Conservation (phyloP, 139 green algal species). For the Chlamydomonas sphaeroides region DNA sequence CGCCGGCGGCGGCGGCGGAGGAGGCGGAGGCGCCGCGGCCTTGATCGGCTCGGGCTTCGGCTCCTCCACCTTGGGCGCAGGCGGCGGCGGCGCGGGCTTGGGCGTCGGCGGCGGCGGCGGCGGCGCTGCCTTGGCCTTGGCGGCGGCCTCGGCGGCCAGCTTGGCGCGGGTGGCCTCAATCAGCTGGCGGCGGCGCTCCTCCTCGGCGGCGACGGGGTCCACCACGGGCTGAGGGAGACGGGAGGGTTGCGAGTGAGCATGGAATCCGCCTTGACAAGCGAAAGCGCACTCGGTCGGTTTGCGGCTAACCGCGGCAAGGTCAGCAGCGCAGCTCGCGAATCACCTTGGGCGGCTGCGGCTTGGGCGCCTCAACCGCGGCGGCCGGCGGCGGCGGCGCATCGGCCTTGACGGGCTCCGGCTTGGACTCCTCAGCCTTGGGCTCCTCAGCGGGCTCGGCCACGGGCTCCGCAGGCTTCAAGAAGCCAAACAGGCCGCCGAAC, state of each 20-base stretch:
- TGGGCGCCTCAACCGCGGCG: too few species aligned
- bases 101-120: neutral
- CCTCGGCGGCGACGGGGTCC: neutral
- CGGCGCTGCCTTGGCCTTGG: neutral
- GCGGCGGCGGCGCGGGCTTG: neutral
- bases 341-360: too few species aligned
- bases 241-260: too few species aligned
- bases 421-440: too few species aligned
- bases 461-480: neutral
- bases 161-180: constrained; percentile 14
- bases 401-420: too few species aligned
- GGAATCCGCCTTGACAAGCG: too few species aligned
- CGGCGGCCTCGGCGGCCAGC: constrained; percentile 1
- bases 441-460: too few species aligned
- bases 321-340: too few species aligned
- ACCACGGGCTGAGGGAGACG: too few species aligned
- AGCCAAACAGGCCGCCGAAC: neutral
- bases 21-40: neutral
- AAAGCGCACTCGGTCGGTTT: too few species aligned
- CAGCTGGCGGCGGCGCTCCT: neutral
- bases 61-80: constrained; percentile 9
- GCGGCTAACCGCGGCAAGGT: too few species aligned
- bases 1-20: neutral
- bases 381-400: too few species aligned
- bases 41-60: constrained; percentile 1